These are phyloP conservation scores for Ceratocystis smalleyi DNA, from an alignment of 2,329 filamentous ascomycete genomes.

Conservation along the genomic window DNA sequence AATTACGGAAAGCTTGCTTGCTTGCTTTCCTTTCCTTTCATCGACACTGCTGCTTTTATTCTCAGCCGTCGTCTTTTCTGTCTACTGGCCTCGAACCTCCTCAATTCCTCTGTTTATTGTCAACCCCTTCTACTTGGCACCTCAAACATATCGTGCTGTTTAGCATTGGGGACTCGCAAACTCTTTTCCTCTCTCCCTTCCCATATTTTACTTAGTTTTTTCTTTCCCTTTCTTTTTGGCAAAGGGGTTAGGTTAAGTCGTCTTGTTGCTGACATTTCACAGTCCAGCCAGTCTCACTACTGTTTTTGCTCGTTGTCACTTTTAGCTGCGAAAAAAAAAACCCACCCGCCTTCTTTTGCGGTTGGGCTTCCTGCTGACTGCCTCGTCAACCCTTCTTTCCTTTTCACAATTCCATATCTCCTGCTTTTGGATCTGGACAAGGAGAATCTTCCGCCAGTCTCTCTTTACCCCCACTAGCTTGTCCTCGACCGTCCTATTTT, in stretches of 20 bases:
- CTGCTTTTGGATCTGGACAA: not conserved
- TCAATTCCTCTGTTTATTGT: not conserved
- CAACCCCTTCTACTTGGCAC: not conserved
- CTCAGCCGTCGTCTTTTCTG: not conserved
- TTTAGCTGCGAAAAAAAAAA: conserved; percentile 4
- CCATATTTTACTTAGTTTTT: not conserved
- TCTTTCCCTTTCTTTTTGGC: not conserved
- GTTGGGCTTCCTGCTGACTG: conserved; percentile 1
- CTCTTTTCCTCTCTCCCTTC: not conserved
- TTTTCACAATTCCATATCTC: not conserved
- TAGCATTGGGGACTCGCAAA: not conserved
- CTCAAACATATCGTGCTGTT: not conserved
- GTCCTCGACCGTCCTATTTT: conserved; percentile 1
- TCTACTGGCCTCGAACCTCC: not conserved
- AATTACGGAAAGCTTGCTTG: conserved; percentile 8
- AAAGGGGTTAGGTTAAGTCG: not conserved
- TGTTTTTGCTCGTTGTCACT: not conserved
- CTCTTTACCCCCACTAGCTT: not conserved
- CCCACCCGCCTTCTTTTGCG: conserved; percentile 3
- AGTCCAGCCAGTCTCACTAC: conserved; percentile 2
- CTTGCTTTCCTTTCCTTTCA: conserved; percentile 8
- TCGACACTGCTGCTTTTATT: not conserved
- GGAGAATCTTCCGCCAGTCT: not conserved
- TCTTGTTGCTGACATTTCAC: conserved; percentile 6
- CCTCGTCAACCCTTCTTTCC: not conserved